These are phyloP conservation scores for Leccinellum albellum DNA, from an alignment of 768 basidiomycete species.

Conservation along the genomic window DNA sequence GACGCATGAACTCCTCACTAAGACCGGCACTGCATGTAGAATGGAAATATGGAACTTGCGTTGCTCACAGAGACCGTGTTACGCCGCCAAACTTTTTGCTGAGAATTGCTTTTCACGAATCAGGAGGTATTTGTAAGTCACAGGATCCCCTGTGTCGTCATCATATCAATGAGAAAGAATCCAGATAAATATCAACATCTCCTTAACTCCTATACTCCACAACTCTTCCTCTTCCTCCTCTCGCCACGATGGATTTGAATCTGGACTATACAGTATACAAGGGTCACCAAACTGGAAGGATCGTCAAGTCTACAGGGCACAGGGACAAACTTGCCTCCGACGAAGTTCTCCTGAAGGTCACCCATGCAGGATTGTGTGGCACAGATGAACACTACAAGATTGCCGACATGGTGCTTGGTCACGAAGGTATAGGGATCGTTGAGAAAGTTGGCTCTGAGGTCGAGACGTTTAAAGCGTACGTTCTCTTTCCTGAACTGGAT, in stretches of 20 bases:
- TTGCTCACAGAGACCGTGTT: not conserved
- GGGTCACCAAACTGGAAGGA: slow-evolving; percentile 19
- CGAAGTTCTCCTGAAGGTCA: slow-evolving; percentile 31
- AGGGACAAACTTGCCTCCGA: slow-evolving; percentile 20
- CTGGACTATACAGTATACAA: slow-evolving; percentile 32
- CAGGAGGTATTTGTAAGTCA: not conserved
- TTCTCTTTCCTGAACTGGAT: slow-evolving; percentile 1
- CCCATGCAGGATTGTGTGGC: slow-evolving; percentile 36
- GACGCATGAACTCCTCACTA: not conserved
- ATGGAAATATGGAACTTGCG: not conserved
- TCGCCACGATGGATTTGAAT: slow-evolving; percentile 14
- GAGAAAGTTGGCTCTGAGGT: slow-evolving; percentile 32
- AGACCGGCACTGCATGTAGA: not conserved
- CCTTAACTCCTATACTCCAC: not conserved
- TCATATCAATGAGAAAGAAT: not conserved
- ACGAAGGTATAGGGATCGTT: slow-evolving; percentile 37
- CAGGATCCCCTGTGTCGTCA: slow-evolving; percentile 8
- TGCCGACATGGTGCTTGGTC: slow-evolving; percentile 36
- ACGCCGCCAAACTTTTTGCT: too few relatives aligned
- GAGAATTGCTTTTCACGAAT: too few relatives aligned
- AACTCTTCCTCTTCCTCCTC: not conserved
- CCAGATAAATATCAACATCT: not conserved
- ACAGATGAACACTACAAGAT: slow-evolving; percentile 35
- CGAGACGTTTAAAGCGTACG: slow-evolving; percentile 32
- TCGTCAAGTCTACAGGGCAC: slow-evolving; percentile 15